Percentiles rank a stretch among this genome's conserved stretches.
Conservation (phyloP, 177 flowering plant species). For the Viscum album region DNA sequence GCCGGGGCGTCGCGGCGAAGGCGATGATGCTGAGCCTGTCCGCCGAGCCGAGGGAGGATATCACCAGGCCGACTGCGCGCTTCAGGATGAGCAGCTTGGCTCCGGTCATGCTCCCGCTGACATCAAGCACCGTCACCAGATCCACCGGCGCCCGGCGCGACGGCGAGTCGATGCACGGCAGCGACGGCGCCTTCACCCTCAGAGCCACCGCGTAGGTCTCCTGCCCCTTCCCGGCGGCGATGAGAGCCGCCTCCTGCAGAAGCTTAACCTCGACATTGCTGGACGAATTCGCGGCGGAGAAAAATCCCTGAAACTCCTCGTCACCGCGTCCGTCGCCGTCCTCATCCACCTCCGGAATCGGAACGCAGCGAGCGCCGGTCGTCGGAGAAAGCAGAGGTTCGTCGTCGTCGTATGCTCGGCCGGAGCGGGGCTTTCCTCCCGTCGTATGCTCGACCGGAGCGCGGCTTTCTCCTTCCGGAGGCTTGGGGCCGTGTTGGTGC, state of each 20-base stretch:
- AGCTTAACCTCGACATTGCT: constrained; percentile 33
- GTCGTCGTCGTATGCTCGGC: constrained; percentile 55
- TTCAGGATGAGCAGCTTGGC: constrained; percentile 52
- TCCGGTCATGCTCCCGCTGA: constrained; percentile 50
- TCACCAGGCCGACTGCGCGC: constrained; percentile 54
- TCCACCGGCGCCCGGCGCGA: constrained; percentile 56
- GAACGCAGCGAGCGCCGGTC: constrained; percentile 28
- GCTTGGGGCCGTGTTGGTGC: constrained; percentile 14
- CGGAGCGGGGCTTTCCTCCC: not conserved
- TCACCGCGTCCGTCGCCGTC: constrained; percentile 21
- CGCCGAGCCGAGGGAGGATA: constrained; percentile 52
- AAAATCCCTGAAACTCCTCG: constrained; percentile 56
- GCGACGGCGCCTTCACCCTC: constrained; percentile 51
- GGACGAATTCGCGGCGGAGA: constrained; percentile 19
- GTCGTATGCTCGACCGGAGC: not conserved
- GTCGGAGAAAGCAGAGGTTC: constrained; percentile 59
- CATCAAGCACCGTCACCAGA: constrained; percentile 62
- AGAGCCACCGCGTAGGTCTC: constrained; percentile 46
- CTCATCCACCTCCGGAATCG: constrained; percentile 46
- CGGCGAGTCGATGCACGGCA: constrained; percentile 19
- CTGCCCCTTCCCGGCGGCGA: constrained; percentile 24
- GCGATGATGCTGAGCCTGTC: constrained; percentile 61
- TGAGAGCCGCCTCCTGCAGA: constrained; percentile 38
- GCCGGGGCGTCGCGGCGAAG: constrained; percentile 32
- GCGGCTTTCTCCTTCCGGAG: not conserved